Percentiles rank a stretch among this genome's conserved stretches.
These are phyloP conservation scores for Kappamyces sp. DNA, from an alignment of 192 early-diverging fungal species.

Conservation along the genomic window DNA sequence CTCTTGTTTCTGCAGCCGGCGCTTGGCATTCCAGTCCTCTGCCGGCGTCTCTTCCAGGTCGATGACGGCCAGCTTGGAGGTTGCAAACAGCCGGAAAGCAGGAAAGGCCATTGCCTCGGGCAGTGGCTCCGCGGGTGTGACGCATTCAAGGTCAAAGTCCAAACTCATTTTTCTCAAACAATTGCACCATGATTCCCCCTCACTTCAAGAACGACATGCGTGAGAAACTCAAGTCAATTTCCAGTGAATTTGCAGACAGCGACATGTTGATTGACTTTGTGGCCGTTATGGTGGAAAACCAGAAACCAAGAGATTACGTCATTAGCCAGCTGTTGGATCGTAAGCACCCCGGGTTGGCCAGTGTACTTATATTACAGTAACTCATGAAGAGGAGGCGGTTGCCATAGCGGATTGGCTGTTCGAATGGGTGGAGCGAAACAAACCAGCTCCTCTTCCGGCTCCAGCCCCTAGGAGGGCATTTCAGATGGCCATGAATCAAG, in stretches of 20 bases:
- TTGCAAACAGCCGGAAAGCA: neutral
- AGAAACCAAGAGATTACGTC: constrained; percentile 19
- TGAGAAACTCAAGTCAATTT: neutral
- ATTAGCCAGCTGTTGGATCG: constrained; percentile 7
- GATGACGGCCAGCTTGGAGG: neutral
- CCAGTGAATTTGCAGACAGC: constrained; percentile 9
- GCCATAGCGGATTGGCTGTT: constrained; percentile 14
- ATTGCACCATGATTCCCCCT: too few species aligned
- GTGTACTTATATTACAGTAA: constrained; percentile 5
- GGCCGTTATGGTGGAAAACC: constrained; percentile 13
- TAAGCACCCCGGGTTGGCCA: neutral
- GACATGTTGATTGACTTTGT: constrained; percentile 16
- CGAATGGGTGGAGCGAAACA: constrained; percentile 4
- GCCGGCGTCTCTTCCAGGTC: neutral
- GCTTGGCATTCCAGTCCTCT: constrained; percentile 2
- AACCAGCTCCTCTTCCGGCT: neutral
- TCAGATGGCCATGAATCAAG: constrained; percentile 12
- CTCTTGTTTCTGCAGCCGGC: neutral
- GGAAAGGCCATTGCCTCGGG: too few species aligned
- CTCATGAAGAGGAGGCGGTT: constrained; percentile 8
- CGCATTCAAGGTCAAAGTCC: too few species aligned
- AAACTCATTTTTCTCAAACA: too few species aligned
- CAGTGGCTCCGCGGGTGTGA: too few species aligned
- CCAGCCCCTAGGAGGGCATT: neutral
- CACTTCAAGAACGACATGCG: too few species aligned